These are phyloP conservation scores for Phytophthora sojae DNA, from an alignment of 352 stramenopile genomes.

Conservation along the genomic window DNA sequence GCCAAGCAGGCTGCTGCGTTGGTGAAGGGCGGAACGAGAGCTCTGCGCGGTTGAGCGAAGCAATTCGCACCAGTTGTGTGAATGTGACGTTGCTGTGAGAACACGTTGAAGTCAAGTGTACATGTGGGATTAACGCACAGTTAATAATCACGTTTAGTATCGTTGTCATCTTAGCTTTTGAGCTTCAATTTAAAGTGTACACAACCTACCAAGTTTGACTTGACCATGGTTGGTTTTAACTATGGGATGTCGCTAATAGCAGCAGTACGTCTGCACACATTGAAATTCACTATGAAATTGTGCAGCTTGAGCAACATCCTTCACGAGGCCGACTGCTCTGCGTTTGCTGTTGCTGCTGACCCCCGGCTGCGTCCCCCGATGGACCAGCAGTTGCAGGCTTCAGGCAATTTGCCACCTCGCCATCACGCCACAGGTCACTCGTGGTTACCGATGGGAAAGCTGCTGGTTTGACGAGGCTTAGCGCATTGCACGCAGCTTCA, in stretches of 20 bases:
- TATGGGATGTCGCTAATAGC: too few species aligned
- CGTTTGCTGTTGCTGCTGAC: slow-evolving; percentile 25
- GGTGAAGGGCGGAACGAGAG: slow-evolving; percentile 24
- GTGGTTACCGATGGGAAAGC: slow-evolving; percentile 40
- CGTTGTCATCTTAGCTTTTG: too few species aligned
- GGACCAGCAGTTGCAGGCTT: slow-evolving; percentile 26
- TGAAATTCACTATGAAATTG: slow-evolving; percentile 39
- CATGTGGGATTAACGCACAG: neutral
- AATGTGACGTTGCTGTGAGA: neutral
- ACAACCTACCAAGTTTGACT: too few species aligned
- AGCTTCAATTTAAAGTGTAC: too few species aligned
- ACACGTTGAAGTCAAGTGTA: slow-evolving; percentile 2
- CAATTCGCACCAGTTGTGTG: neutral
- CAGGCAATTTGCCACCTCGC: slow-evolving; percentile 57
- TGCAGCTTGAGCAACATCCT: slow-evolving; percentile 57
- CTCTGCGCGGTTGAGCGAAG: slow-evolving; percentile 15
- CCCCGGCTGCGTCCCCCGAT: slow-evolving; percentile 2
- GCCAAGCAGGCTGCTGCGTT: slow-evolving; percentile 32
- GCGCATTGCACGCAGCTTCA: slow-evolving; percentile 40
- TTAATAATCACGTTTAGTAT: too few species aligned
- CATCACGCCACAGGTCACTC: slow-evolving; percentile 58
- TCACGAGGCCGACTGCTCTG: slow-evolving; percentile 19
- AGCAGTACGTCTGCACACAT: neutral
- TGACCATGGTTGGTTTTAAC: too few species aligned
- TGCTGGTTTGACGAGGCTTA: slow-evolving; percentile 63